Evolutionary conservation across 495 filamentous ascomycete species (phyloP).

Genomic region (Aspergillus funiculosus): DNA sequence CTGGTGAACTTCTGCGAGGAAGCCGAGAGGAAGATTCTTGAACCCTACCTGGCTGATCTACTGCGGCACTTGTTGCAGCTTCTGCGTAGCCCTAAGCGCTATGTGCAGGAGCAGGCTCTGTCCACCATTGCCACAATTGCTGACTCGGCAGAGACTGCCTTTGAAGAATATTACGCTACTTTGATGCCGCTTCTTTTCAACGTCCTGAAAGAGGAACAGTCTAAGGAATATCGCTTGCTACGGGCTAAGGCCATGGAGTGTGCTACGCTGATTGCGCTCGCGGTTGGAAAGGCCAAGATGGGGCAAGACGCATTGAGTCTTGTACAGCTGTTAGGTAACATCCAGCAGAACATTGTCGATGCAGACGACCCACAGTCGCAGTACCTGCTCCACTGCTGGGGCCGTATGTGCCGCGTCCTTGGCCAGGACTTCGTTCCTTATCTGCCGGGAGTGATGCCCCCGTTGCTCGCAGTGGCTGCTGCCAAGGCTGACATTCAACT

Average conservation of each 20-base stretch:
- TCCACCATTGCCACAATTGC: slow-evolving; percentile 99
- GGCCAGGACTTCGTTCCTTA: slow-evolving; percentile 87
- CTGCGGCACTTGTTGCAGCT: slow-evolving; percentile 76
- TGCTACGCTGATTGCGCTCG: slow-evolving; percentile 91
- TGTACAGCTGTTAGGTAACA: slow-evolving; percentile 77
- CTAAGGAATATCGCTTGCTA: slow-evolving; percentile 85
- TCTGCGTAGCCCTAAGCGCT: slow-evolving; percentile 83
- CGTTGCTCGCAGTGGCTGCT: slow-evolving; percentile 80
- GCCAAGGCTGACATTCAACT: slow-evolving; percentile 98
- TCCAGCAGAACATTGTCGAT: slow-evolving; percentile 84
- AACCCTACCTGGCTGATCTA: slow-evolving; percentile 89
- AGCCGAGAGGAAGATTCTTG: slow-evolving; percentile 84
- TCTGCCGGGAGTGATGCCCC: slow-evolving; percentile 88
- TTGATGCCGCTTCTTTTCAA: slow-evolving; percentile 92
- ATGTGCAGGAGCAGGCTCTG: slow-evolving; percentile 95
- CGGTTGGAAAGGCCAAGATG: slow-evolving; percentile 89
- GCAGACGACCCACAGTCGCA: slow-evolving; percentile 93
- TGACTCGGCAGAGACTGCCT: slow-evolving; percentile 92
- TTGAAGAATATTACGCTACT: slow-evolving; percentile 90
- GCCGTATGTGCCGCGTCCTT: slow-evolving; percentile 94
- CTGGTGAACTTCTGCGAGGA: slow-evolving; percentile 99
- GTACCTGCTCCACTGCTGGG: slow-evolving; percentile 99
- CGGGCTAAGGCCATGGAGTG: slow-evolving; percentile 99
- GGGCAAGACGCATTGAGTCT: slow-evolving; percentile 78
- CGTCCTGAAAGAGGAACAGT: slow-evolving; percentile 79